phyloP scores from a whole-genome alignment of 441 rosid genomes.

The Gossypium lobatum region DNA sequence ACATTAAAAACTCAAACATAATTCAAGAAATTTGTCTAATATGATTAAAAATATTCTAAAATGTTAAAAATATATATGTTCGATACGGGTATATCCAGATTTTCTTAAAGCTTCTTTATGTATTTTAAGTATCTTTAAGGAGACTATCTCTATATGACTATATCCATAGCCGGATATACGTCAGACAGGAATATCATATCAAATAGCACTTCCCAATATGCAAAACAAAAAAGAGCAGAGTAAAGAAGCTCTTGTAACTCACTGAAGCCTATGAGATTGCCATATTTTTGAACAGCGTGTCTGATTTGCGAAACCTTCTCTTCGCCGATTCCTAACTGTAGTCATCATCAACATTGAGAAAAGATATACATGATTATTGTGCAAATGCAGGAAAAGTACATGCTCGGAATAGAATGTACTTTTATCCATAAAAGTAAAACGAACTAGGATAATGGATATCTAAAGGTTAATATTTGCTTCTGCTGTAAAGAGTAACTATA shows the following conservation, averaged over 20 bases:
- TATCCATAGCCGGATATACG: neutral
- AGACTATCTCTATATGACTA: neutral
- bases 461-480: neutral
- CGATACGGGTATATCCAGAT: neutral
- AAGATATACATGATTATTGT: neutral
- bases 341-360: slow-evolving; percentile 17
- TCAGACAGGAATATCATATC: neutral
- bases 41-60: neutral
- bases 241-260: slow-evolving; percentile 26
- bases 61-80: neutral
- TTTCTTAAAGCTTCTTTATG: neutral
- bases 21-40: neutral
- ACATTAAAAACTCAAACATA: neutral
- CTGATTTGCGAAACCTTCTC: slow-evolving; percentile 58
- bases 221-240: neutral
- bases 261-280: slow-evolving; percentile 77
- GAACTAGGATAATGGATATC: neutral
- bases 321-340: slow-evolving; percentile 67
- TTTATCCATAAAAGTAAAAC: neutral
- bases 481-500: neutral
- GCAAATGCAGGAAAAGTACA: slow-evolving; percentile 4
- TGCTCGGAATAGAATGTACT: neutral
- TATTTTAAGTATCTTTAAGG: neutral
- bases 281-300: slow-evolving; percentile 49
- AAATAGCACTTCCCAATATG: neutral